A percentile compares a stretch with the other conserved stretches of the same genome.
phyloP scores from a whole-genome alignment of 352 stramenopile species.

The Thraustochytrium sp. region DNA sequence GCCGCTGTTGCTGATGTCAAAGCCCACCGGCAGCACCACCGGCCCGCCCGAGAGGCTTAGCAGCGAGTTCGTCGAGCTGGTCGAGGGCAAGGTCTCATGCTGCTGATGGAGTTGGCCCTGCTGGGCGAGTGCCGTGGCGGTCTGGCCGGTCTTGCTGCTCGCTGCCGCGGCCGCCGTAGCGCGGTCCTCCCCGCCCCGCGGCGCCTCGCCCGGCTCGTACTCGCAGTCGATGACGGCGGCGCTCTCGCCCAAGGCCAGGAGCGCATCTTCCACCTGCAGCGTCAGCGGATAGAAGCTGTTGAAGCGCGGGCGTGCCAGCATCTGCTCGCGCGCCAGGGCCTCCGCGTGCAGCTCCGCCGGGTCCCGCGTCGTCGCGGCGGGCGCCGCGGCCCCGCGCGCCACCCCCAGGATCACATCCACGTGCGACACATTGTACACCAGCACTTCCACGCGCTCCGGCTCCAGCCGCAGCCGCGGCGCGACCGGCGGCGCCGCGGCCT shows the following conservation, averaged over 20 bases:
- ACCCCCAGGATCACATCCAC: constrained; percentile 84
- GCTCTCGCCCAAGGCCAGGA: constrained; percentile 51
- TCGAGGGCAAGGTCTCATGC: background rate
- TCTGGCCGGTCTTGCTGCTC: background rate
- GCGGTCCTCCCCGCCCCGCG: background rate
- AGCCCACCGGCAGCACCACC: background rate
- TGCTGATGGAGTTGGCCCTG: background rate
- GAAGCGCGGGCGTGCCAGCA: constrained; percentile 74
- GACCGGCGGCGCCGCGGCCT: background rate
- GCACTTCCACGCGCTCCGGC: constrained; percentile 70
- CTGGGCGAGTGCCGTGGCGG: background rate
- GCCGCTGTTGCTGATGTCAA: background rate
- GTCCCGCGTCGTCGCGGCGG: constrained; percentile 48
- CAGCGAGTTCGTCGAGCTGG: background rate
- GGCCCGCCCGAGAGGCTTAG: background rate
- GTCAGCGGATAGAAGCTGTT: constrained; percentile 74
- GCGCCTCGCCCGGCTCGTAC: background rate
- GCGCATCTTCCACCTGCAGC: constrained; percentile 62
- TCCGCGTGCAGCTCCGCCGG: background rate
- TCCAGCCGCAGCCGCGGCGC: background rate
- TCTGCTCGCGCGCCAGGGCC: background rate
- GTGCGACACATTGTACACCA: constrained; percentile 94
- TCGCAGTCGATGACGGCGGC: constrained; percentile 47
- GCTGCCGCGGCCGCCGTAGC: background rate
- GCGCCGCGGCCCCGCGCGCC: constrained; percentile 23